Percentiles rank a stretch among this genome's conserved stretches.
Conservation (phyloP, 164 flowering plant species). For the Santalum album region DNA sequence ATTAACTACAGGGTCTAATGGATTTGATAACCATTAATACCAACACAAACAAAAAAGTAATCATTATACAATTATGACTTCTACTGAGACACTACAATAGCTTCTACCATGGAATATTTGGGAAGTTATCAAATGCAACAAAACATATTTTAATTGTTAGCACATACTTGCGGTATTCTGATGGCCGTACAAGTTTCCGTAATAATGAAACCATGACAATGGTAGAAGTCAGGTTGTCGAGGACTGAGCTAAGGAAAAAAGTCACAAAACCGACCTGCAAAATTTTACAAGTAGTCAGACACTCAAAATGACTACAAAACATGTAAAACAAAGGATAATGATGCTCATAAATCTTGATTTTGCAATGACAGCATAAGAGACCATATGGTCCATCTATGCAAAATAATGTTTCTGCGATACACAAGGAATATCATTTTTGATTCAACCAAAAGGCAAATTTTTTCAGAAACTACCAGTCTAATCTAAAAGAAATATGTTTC, state of each 20-base stretch:
- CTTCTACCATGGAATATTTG: too few species aligned
- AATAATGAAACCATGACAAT: constrained; percentile 94
- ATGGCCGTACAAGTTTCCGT: constrained; percentile 87
- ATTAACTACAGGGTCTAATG: too few species aligned
- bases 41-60: too few species aligned
- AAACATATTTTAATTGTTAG: not conserved
- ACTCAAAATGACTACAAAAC: not conserved
- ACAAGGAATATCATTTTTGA: too few species aligned
- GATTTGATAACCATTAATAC: too few species aligned
- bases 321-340: not conserved
- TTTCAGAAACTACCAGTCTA: too few species aligned
- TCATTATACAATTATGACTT: too few species aligned
- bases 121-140: too few species aligned
- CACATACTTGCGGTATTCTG: constrained; percentile 92
- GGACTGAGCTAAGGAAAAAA: constrained; percentile 86
- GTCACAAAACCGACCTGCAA: constrained; percentile 90
- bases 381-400: not conserved
- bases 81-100: too few species aligned
- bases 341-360: not conserved
- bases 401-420: not conserved
- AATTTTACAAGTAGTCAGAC: constrained; percentile 7
- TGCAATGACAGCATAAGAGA: not conserved
- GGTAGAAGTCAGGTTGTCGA: constrained; percentile 93
- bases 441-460: too few species aligned
- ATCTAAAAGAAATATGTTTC: too few species aligned